Evolutionary conservation across 2,329 filamentous ascomycete species (phyloP), one percentile per base, ranked within the genome.

Genomic region (Septoria petroselini): DNA sequence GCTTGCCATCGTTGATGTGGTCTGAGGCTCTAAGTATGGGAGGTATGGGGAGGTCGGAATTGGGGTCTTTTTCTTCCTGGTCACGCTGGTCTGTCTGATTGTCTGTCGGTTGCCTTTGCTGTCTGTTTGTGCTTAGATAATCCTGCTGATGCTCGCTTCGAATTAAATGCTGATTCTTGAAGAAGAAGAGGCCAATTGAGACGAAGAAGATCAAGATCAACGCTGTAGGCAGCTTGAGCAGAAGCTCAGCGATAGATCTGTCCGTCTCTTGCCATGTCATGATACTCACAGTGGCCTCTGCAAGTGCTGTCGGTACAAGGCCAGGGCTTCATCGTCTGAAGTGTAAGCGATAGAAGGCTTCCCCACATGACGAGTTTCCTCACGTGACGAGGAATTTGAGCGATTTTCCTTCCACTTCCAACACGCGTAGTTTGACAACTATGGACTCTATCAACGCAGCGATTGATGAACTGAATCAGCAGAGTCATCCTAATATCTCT

Each of bases 1-100:
- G 70, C 62, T 80, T 82, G 14, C 68, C 67, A 61, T 83, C 80
- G 41, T 70, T 63, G 17, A 65, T 54, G 52, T 71, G 64, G 34
- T 70, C 63, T 7, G 67, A 58, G 41, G 69, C 68, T 33, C 57
- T 58, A 47, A 71, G 60, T 48, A 38, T 41, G 25, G 54, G 44
- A 31, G 47, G 52, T 14, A 29, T 37, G 17, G 29, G 55, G 29
- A 50, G 48, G 18, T 29, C 19, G 23, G 39, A 1, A 8, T 38
- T 30, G 31, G 17, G 18, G 39, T 34, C 37, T 48, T 21, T 30
- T 41, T 48, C 4, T 19, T 18, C 17, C 15, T 41, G 37, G 21
- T 34, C 31, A 19, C 39, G 4, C 18, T 25, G 30, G 2, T 21
- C 18, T 35, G 14, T 41, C n/a, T 11, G 17, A n/a, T n/a, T 31